Evolutionary conservation across 2,329 filamentous ascomycete species (phyloP).

Genomic region (Lasiodiplodia theobromae): DNA sequence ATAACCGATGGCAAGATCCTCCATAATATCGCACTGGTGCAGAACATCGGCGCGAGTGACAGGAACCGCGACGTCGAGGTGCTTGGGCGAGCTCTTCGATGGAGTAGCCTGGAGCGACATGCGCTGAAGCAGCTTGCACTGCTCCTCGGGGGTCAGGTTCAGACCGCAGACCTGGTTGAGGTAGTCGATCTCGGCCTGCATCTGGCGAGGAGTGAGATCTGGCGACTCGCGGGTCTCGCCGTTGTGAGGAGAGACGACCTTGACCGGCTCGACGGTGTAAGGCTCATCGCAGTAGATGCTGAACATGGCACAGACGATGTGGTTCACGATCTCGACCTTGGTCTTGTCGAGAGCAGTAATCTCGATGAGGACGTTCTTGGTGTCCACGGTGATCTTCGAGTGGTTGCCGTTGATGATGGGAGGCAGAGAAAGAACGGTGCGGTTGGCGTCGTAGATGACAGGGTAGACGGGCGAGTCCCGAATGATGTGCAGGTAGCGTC

Average conservation of each 20-base stretch:
- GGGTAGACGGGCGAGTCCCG: slow-evolving; percentile 93
- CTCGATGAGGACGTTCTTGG: slow-evolving; percentile 95
- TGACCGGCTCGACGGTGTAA: slow-evolving; percentile 92
- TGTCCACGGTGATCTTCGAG: slow-evolving; percentile 92
- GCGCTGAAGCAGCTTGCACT: slow-evolving; percentile 81
- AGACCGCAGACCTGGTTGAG: slow-evolving; percentile 93
- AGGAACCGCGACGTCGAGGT: slow-evolving; percentile 83
- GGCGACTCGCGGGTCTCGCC: slow-evolving; percentile 81
- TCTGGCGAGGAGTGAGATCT: slow-evolving; percentile 75
- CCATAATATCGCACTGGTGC: slow-evolving; percentile 98
- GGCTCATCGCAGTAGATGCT: slow-evolving; percentile 83
- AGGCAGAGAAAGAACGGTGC: slow-evolving; percentile 87
- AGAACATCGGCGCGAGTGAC: slow-evolving; percentile 92
- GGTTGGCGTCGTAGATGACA: slow-evolving; percentile 90
- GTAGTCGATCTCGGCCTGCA: slow-evolving; percentile 87
- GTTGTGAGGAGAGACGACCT: slow-evolving; percentile 93
- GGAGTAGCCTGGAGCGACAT: slow-evolving; percentile 88
- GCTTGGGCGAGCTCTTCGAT: slow-evolving; percentile 69
- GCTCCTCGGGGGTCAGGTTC: slow-evolving; percentile 72
- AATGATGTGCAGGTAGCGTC: slow-evolving; percentile 92
- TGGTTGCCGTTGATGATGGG: slow-evolving; percentile 98
- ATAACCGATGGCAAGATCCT: slow-evolving; percentile 95
- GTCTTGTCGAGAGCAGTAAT: slow-evolving; percentile 95
- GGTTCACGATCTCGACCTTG: slow-evolving; percentile 93
- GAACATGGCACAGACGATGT: slow-evolving; percentile 98